Percentiles rank a stretch among this genome's conserved stretches.
Conservation (phyloP, 2,329 filamentous ascomycete genomes). For the Microdochium trichocladiopsis region DNA sequence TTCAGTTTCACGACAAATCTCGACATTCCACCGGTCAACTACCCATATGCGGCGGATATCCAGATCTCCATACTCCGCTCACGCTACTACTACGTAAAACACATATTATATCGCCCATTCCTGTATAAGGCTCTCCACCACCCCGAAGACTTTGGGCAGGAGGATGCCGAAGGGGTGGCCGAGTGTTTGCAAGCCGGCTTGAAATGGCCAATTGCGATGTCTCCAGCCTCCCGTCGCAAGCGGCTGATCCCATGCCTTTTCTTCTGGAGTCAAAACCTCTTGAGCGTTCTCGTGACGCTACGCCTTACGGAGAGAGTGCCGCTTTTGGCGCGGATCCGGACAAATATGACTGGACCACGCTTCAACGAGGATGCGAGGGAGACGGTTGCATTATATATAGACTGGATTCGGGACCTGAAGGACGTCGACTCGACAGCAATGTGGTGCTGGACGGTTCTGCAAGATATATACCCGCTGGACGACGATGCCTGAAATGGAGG, state of each 20-base stretch:
- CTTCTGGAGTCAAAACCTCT: slow-evolving; percentile 56
- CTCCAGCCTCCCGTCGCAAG: slow-evolving; percentile 49
- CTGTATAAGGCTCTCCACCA: slow-evolving; percentile 54
- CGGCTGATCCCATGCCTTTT: slow-evolving; percentile 51
- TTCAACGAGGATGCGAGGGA: slow-evolving; percentile 44
- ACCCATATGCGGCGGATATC: slow-evolving; percentile 46
- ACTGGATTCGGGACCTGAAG: slow-evolving; percentile 53
- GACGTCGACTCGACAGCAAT: slow-evolving; percentile 44
- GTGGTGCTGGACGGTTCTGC: slow-evolving; percentile 48
- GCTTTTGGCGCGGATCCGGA: slow-evolving; percentile 40
- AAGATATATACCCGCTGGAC: slow-evolving; percentile 35
- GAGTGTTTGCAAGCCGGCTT: slow-evolving; percentile 50
- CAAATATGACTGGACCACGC: slow-evolving; percentile 34
- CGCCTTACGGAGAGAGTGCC: slow-evolving; percentile 45
- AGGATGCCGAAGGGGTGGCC: slow-evolving; percentile 47
- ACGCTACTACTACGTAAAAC: slow-evolving; percentile 51
- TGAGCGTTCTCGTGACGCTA: slow-evolving; percentile 50
- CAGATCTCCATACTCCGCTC: slow-evolving; percentile 50
- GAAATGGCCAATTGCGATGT: slow-evolving; percentile 52
- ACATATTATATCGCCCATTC: slow-evolving; percentile 50
- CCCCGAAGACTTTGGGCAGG: slow-evolving; percentile 42
- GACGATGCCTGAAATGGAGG: slow-evolving; percentile 4
- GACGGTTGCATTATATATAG: slow-evolving; percentile 45
- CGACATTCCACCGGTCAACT: slow-evolving; percentile 31
- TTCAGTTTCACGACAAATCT: slow-evolving; percentile 40